Percentiles rank a stretch among this genome's conserved stretches.
Conservation (phyloP, 345 rosid genomes). For the Salix purpurea region DNA sequence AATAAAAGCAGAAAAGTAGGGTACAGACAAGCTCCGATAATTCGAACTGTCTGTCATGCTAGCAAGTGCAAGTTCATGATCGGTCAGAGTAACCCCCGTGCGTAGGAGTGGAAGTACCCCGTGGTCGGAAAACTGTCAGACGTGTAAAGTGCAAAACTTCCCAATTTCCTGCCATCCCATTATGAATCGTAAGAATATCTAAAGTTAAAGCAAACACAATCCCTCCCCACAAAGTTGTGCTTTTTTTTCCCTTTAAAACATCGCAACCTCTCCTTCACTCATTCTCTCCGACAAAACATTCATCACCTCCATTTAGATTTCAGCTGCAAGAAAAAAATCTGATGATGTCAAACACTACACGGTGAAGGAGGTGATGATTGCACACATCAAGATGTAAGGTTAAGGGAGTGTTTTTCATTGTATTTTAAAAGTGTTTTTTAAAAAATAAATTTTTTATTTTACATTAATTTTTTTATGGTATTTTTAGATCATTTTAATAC, state of each 20-base stretch:
- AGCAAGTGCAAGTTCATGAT: too few relatives aligned
- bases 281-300: constrained; percentile 11
- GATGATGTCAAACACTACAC: constrained; percentile 1
- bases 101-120: too few relatives aligned
- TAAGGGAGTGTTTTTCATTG: too few relatives aligned
- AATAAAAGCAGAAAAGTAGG: too few relatives aligned
- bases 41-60: too few relatives aligned
- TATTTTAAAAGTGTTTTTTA: too few relatives aligned
- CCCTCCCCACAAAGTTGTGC: constrained; percentile 12
- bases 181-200: constrained; percentile 6
- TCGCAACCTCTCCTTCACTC: constrained; percentile 3
- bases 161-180: neutral
- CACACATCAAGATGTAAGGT: neutral
- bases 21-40: too few relatives aligned
- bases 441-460: too few relatives aligned
- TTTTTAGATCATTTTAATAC: too few relatives aligned
- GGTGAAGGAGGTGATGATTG: constrained; percentile 11
- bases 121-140: neutral
- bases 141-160: neutral
- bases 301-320: neutral
- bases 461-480: too few relatives aligned
- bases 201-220: constrained; percentile 16
- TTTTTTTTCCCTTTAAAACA: constrained; percentile 3
- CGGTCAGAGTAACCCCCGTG: too few relatives aligned
- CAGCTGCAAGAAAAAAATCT: neutral